Conservation (phyloP, 2,329 filamentous ascomycete genomes). For the Phymatotrichopsis omnivora region DNA sequence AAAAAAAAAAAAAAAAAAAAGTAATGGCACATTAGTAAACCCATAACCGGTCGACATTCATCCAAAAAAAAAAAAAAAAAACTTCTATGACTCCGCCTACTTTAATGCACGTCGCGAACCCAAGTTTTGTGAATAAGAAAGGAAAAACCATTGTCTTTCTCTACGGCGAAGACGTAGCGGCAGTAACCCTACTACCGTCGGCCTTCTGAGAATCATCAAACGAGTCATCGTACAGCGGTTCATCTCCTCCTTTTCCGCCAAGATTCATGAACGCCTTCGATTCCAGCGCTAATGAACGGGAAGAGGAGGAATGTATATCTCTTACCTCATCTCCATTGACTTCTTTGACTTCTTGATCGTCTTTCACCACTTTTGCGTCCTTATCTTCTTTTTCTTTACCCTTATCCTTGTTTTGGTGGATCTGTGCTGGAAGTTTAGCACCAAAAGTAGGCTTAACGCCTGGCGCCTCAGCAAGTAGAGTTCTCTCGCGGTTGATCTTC, state of each 20-base stretch:
- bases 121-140: too few species aligned
- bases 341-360: slow-evolving; percentile 8
- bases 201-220: slow-evolving; percentile 4
- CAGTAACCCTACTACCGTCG: too few species aligned
- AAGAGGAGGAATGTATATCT: too few species aligned
- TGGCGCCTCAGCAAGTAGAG: slow-evolving; percentile 47
- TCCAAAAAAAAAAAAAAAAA: too few species aligned
- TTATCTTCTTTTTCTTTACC: slow-evolving; percentile 9
- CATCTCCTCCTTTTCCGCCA: slow-evolving; percentile 26
- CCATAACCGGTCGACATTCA: too few species aligned
- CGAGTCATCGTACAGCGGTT: slow-evolving; percentile 22
- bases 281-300: slow-evolving; percentile 18
- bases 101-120: too few species aligned
- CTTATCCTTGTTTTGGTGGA: too few species aligned
- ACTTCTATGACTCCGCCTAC: too few species aligned
- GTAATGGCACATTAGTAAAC: slow-evolving; percentile 1
- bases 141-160: too few species aligned
- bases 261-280: slow-evolving; percentile 26
- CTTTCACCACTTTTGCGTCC: not conserved
- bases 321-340: slow-evolving; percentile 3
- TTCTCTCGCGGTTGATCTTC: slow-evolving; percentile 71
- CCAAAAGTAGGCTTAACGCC: slow-evolving; percentile 15
- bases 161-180: too few species aligned
- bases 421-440: not conserved
- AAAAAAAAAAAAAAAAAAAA: slow-evolving; percentile 6